phyloP scores from a whole-genome alignment of 345 rosid species.

The Gynandropsis gynandra region DNA sequence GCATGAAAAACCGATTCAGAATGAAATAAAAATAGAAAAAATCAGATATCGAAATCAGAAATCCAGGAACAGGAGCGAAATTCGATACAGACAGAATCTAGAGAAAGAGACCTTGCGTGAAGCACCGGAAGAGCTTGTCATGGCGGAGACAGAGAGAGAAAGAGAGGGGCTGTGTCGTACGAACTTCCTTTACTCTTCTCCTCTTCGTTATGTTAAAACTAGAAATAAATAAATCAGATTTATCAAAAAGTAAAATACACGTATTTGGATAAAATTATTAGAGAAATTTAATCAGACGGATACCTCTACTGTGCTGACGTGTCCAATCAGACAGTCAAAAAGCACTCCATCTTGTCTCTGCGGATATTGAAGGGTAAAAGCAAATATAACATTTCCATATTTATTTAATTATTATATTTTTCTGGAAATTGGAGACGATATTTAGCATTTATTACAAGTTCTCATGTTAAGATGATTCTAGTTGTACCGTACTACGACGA shows the following conservation, averaged over 20 bases:
- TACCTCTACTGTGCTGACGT: no score
- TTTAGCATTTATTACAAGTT: no score
- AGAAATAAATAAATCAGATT: background rate
- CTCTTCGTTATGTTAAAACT: background rate
- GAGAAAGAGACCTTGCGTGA: conserved; percentile 51
- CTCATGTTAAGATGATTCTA: no score
- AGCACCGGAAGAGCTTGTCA: conserved; percentile 78
- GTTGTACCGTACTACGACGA: no score
- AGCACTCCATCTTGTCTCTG: background rate
- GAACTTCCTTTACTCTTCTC: no score
- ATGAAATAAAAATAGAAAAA: background rate
- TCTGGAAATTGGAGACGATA: no score
- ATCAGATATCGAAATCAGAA: background rate
- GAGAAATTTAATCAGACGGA: no score
- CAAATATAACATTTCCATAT: no score
- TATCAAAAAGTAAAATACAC: background rate
- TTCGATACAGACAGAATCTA: background rate
- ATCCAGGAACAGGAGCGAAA: background rate
- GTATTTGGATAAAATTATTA: no score
- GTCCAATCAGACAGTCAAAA: background rate
- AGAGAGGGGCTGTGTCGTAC: background rate
- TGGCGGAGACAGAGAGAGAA: conserved; percentile 26
- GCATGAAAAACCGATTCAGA: background rate
- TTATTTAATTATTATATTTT: no score
- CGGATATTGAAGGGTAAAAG: no score